A percentile compares a stretch with the other conserved stretches of the same genome.
These are phyloP conservation scores for Acanthamoeba quina DNA, from an alignment of 208 protist species.

Conservation along the genomic window DNA sequence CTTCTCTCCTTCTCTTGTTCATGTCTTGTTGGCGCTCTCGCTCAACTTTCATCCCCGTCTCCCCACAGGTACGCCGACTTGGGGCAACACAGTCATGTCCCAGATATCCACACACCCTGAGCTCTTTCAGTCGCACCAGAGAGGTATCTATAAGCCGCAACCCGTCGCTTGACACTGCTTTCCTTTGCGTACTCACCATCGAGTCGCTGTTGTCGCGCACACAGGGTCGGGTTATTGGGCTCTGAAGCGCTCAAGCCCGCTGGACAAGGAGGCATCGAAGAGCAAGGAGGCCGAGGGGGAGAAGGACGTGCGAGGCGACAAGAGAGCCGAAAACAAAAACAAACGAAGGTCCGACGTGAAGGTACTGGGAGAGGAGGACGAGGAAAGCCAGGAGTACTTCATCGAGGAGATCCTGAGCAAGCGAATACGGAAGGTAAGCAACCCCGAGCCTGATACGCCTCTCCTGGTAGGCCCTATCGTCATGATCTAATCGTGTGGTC, in stretches of 20 bases:
- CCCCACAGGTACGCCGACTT: constrained; percentile 13
- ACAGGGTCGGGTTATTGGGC: constrained; percentile 70
- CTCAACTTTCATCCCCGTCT: neutral
- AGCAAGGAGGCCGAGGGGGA: constrained; percentile 8
- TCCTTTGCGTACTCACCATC: neutral
- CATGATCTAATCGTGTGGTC: neutral
- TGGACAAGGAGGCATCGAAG: neutral
- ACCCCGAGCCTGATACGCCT: no score
- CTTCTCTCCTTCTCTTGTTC: neutral
- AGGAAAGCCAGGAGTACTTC: constrained; percentile 42
- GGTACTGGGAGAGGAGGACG: constrained; percentile 56
- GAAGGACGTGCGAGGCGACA: constrained; percentile 46
- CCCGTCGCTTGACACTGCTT: neutral
- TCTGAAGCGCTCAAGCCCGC: constrained; percentile 55
- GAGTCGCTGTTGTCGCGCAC: neutral
- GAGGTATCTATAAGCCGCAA: neutral
- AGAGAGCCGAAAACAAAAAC: constrained; percentile 64
- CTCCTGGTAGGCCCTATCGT: neutral
- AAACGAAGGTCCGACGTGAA: constrained; percentile 41
- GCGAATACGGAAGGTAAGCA: constrained; percentile 33
- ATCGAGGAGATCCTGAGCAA: constrained; percentile 64
- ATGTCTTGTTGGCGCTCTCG: neutral
- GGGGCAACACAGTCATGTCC: constrained; percentile 68
- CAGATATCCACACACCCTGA: constrained; percentile 72
- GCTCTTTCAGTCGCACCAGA: constrained; percentile 55